Evolutionary conservation across 768 basidiomycete species (phyloP).

Genomic region (Jaapia argillacea): DNA sequence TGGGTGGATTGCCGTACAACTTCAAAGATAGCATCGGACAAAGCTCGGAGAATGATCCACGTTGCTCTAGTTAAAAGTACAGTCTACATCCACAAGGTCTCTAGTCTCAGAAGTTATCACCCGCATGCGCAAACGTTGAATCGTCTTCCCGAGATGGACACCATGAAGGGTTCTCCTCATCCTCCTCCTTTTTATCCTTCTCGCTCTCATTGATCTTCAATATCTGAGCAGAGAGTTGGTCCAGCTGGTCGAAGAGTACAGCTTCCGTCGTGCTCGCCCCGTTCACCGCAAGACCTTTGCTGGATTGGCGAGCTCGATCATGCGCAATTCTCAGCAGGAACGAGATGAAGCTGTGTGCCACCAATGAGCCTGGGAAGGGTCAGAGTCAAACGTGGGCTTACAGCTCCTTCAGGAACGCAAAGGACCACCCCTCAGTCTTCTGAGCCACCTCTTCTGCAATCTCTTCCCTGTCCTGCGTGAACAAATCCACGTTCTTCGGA

Average conservation of each 20-base stretch:
- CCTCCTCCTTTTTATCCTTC: too few species aligned
- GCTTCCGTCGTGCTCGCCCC: background rate
- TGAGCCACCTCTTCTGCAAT: slow-evolving; percentile 25
- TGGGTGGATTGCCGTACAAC: too few species aligned
- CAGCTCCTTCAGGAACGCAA: slow-evolving; percentile 35
- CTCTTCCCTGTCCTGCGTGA: slow-evolving; percentile 16
- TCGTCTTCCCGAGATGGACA: too few species aligned
- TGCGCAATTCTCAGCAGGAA: slow-evolving; percentile 24
- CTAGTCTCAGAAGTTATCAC: too few species aligned
- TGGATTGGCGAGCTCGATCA: slow-evolving; percentile 9
- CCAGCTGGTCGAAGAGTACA: slow-evolving; percentile 8
- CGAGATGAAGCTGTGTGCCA: slow-evolving; percentile 16
- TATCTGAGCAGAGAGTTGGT: slow-evolving; percentile 8
- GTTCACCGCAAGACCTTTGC: background rate
- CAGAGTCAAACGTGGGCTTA: slow-evolving; percentile 18
- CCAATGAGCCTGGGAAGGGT: background rate
- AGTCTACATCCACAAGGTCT: too few species aligned
- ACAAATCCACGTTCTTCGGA: slow-evolving; percentile 16
- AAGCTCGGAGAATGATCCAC: too few species aligned
- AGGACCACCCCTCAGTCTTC: slow-evolving; percentile 29
- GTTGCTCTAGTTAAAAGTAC: too few species aligned
- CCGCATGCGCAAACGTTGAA: too few species aligned
- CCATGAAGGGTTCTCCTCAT: too few species aligned
- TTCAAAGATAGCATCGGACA: too few species aligned
- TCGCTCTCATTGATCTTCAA: slow-evolving; percentile 2